Base-by-base conservation (phyloP, 441 rosid species). In the Mallotus japonicus region DNA sequence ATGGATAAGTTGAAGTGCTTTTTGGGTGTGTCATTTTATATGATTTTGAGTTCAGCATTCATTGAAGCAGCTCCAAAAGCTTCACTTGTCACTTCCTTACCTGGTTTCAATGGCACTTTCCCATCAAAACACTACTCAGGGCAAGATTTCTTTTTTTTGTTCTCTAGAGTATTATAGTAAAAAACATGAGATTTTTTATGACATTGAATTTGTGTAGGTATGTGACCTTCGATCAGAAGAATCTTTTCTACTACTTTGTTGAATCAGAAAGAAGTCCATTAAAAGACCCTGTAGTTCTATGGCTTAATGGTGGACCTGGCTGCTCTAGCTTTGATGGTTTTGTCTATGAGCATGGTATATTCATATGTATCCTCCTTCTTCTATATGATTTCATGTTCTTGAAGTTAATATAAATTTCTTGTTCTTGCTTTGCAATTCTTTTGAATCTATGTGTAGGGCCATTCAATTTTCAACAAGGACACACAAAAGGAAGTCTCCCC, bases 271-370 rank as follows among this genome's bases (percentile, higher is more conserved):
- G 89, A 70, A 81, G 73, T 56, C 87, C 93, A n/a, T 28, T 73
- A 7, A 76, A 49, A 40, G 93, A 89, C 75, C 88, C 93, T 1
- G 78, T 89, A 24, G 88, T 89, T 6, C 62, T 89, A 37, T 89
- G 93, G 93, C 79, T 87, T 0, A 89, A 89, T 74, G 90, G 93
- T 22, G 93, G 93, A 24, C 93, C 90, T 49, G 93, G 93, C 7
- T 89, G 93, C 79, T 89, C 93, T 61, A 87, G 90, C 85, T 82
- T 89, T 49, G 93, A 89, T 76, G 90, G 90, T 2, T 87, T 87
- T 66, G 84, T 89, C 42, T 89, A 89, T 50, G 93, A 89, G 78
- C 89, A 89, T 62, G 90, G 93, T 89, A 74, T 19, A 13, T 54
- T 4, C 51, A 8, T 56, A 22, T 17, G 46, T 28, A 15, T 59